These are phyloP conservation scores for Stachybotrys echinatus DNA, from an alignment of 2,329 filamentous ascomycete genomes.

Conservation along the genomic window DNA sequence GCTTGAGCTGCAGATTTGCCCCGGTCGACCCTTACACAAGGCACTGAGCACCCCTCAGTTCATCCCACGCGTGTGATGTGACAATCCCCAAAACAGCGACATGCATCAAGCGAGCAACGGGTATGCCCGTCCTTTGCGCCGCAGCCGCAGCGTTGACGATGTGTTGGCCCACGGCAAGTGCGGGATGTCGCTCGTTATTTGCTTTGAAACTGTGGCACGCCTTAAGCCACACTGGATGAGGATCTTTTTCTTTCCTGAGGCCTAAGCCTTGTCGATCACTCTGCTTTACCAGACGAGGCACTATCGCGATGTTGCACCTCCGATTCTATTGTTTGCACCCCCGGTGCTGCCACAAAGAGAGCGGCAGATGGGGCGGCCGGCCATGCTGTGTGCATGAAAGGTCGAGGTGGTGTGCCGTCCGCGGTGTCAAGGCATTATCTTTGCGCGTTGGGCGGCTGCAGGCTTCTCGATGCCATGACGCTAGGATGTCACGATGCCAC, in stretches of 20 bases:
- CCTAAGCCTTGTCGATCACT: background rate
- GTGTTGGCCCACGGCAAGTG: background rate
- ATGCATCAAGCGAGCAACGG: background rate
- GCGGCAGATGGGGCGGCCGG: no score
- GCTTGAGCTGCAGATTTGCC: background rate
- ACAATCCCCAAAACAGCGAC: background rate
- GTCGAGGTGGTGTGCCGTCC: no score
- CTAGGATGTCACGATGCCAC: background rate
- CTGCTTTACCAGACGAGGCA: background rate
- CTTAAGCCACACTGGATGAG: background rate
- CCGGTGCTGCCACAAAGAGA: background rate
- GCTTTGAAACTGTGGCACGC: background rate
- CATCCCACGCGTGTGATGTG: background rate
- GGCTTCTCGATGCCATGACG: background rate
- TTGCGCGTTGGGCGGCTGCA: background rate
- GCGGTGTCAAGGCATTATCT: no score
- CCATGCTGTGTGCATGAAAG: no score
- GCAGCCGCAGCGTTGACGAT: background rate
- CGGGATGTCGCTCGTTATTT: background rate
- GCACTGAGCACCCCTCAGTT: background rate
- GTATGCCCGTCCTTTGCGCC: slow-evolving; percentile 1
- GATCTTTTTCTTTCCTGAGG: background rate
- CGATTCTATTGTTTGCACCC: background rate
- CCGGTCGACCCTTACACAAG: background rate
- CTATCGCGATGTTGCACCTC: background rate